Conservation (phyloP, 2,329 filamentous ascomycete genomes). For the Cryphonectria naterciae region DNA sequence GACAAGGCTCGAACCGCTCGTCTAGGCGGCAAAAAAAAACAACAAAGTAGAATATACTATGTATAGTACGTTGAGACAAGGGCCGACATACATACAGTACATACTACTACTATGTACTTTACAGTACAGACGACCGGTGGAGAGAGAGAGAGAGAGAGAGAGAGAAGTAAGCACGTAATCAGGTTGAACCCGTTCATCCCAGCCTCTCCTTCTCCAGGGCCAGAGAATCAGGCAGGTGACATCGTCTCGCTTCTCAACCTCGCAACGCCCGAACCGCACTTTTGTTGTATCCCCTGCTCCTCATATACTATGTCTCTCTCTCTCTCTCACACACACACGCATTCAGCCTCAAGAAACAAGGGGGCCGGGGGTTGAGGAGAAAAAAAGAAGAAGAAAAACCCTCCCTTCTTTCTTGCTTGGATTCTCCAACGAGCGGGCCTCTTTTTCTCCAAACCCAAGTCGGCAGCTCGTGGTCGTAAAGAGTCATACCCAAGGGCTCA, state of each 20-base stretch:
- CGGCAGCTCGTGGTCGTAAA: not conserved
- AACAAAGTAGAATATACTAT: not conserved
- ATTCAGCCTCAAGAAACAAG: not conserved
- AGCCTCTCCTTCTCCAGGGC: not conserved
- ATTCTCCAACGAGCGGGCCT: not conserved
- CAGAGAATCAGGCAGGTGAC: constrained; percentile 5
- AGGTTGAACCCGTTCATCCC: not conserved
- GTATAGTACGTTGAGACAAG: not conserved
- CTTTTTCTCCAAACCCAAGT: not conserved
- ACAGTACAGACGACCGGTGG: not conserved
- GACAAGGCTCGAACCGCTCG: not conserved
- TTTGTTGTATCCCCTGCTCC: not conserved
- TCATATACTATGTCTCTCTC: not conserved
- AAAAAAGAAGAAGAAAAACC: too few relatives aligned
- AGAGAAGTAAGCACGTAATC: not conserved
- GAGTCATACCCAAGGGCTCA: not conserved
- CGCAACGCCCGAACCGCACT: not conserved
- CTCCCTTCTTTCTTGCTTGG: not conserved
- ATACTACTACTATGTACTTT: not conserved
- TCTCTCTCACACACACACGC: not conserved
- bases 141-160: not conserved
- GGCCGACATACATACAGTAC: not conserved
- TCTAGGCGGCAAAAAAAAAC: not conserved
- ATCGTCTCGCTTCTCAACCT: not conserved
- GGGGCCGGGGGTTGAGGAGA: not conserved